A percentile compares a stretch with the other conserved stretches of the same genome.
Conservation (phyloP, 306 rosid species). For the Vicia sativa region DNA sequence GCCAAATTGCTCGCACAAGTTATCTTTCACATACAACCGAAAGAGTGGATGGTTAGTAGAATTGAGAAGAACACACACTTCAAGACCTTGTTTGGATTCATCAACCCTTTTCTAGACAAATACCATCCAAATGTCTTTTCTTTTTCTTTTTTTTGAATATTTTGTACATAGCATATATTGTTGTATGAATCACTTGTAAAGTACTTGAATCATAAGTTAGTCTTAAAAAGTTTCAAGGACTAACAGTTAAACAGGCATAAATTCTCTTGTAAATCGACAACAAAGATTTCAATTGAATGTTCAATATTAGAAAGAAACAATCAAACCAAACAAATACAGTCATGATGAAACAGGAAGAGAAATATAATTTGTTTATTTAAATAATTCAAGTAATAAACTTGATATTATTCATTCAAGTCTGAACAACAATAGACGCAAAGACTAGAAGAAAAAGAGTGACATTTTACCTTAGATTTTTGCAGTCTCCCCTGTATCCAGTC, state of each 20-base stretch:
- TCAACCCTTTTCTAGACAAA: not conserved
- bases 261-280: not conserved
- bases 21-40: no score
- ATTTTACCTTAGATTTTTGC: not conserved
- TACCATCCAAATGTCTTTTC: no score
- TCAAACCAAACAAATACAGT: not conserved
- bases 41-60: no score
- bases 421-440: not conserved
- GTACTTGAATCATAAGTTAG: not conserved
- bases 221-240: not conserved
- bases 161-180: no score
- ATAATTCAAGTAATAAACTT: not conserved
- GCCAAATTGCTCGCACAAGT: no score
- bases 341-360: not conserved
- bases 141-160: no score
- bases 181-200: not conserved
- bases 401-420: not conserved
- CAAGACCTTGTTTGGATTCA: conserved; percentile 21
- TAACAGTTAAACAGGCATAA: not conserved
- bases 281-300: not conserved
- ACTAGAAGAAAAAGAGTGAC: not conserved
- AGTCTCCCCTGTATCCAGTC: not conserved
- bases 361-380: not conserved
- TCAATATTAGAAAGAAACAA: not conserved
- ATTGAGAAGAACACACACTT: no score